Percentiles rank a stretch among this genome's conserved stretches.
These are phyloP conservation scores for Davidsoniella australis DNA, from an alignment of 2,329 filamentous ascomycete species.

Conservation along the genomic window DNA sequence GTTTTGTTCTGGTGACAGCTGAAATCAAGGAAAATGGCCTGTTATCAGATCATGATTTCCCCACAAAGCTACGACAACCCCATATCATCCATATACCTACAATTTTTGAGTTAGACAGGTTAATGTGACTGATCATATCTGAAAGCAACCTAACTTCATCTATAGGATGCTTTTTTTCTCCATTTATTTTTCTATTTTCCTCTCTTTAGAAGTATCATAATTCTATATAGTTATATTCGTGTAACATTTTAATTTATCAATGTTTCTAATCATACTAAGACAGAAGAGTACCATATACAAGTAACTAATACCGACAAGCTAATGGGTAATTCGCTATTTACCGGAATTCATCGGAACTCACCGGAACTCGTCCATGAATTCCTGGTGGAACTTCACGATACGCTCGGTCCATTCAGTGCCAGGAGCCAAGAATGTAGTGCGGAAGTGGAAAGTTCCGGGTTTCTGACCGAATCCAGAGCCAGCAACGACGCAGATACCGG, in stretches of 20 bases:
- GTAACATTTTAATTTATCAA: not conserved
- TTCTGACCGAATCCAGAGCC: conserved; percentile 90
- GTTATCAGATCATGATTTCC: no score
- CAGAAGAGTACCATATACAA: no score
- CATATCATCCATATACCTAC: no score
- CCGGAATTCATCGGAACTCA: conserved; percentile 14
- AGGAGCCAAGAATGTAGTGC: conserved; percentile 90
- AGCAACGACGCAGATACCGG: conserved; percentile 84
- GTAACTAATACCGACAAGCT: not conserved
- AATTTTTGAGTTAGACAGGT: no score
- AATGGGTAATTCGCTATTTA: not conserved
- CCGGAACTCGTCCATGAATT: conserved; percentile 69
- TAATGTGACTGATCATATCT: no score
- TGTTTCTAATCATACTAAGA: no score
- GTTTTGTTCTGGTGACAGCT: no score
- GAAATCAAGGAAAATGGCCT: no score
- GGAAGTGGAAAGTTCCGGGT: conserved; percentile 79
- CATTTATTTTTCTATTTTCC: not conserved
- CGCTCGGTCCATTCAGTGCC: conserved; percentile 86
- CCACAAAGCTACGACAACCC: no score
- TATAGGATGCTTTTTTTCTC: not conserved
- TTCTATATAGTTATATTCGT: not conserved
- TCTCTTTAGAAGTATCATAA: not conserved
- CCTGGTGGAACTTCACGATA: conserved; percentile 77
- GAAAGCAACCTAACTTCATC: no score